phyloP scores from a whole-genome alignment of 2,329 filamentous ascomycete species.

The Trichoderma koningii region DNA sequence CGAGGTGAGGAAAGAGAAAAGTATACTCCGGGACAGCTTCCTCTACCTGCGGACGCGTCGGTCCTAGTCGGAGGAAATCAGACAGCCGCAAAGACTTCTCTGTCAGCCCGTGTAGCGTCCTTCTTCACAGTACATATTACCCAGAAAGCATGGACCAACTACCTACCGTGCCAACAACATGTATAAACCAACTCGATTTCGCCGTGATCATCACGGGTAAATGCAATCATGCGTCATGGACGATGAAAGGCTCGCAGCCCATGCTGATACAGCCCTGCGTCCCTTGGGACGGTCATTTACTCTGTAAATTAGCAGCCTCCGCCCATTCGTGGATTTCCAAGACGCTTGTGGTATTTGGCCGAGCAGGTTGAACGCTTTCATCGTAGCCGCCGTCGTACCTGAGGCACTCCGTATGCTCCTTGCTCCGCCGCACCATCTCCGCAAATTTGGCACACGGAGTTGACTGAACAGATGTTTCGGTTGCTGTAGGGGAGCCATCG shows the following conservation, averaged over 20 bases:
- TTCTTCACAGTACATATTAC: background rate
- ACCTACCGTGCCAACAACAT: background rate
- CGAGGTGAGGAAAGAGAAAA: too few relatives aligned
- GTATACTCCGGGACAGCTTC: background rate
- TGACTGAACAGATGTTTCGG: background rate
- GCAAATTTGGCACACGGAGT: conserved; percentile 16
- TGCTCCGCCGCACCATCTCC: conserved; percentile 22
- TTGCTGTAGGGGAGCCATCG: background rate
- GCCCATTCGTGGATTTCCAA: conserved; percentile 10
- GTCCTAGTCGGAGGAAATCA: background rate
- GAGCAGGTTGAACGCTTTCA: conserved; percentile 4
- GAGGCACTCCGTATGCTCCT: conserved; percentile 19
- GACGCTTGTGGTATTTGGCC: conserved; percentile 15
- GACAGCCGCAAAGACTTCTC: background rate
- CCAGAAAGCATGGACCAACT: background rate
- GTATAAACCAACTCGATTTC: background rate
- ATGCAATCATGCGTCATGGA: conserved; percentile 22
- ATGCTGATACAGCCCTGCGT: background rate
- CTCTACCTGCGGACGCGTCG: background rate
- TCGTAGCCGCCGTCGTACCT: conserved; percentile 16
- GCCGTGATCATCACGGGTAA: conserved; percentile 13
- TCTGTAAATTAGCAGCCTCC: conserved; percentile 15
- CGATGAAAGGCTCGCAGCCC: background rate
- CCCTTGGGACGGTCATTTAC: background rate
- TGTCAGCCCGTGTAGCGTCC: background rate